phyloP scores from a whole-genome alignment of 441 rosid species.

The Pelargonium fulgidum region DNA sequence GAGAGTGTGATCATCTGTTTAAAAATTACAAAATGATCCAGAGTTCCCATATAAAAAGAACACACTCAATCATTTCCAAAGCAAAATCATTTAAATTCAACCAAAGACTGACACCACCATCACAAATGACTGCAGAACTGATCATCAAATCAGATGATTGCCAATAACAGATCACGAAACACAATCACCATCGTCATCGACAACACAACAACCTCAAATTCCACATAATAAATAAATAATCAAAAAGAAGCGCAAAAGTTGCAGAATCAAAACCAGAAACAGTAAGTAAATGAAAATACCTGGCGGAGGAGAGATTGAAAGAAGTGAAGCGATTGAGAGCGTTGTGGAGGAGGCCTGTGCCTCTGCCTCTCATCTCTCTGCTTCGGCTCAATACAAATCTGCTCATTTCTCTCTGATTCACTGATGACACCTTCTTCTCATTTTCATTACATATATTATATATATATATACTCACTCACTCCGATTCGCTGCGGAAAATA shows the following conservation, averaged over 20 bases:
- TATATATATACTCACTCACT: neutral
- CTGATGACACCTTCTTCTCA: neutral
- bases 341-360: constrained; percentile 25
- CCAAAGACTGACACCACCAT: neutral
- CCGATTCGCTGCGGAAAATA: neutral
- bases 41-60: neutral
- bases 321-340: constrained; percentile 27
- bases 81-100: neutral
- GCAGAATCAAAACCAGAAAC: neutral
- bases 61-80: neutral
- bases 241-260: neutral
- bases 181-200: neutral
- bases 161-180: neutral
- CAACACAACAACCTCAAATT: neutral
- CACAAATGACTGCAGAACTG: neutral
- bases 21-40: no score
- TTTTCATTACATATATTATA: neutral
- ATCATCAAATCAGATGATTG: neutral
- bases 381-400: constrained; percentile 25
- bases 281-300: neutral
- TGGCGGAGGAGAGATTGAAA: constrained; percentile 20
- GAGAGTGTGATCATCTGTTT: neutral
- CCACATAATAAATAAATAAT: no score
- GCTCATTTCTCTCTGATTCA: constrained; percentile 27
- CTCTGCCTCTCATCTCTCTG: constrained; percentile 24